Evolutionary conservation across 1,284 basidiomycete genomes (phyloP).

Genomic region (Mycosarcoma maydis): DNA sequence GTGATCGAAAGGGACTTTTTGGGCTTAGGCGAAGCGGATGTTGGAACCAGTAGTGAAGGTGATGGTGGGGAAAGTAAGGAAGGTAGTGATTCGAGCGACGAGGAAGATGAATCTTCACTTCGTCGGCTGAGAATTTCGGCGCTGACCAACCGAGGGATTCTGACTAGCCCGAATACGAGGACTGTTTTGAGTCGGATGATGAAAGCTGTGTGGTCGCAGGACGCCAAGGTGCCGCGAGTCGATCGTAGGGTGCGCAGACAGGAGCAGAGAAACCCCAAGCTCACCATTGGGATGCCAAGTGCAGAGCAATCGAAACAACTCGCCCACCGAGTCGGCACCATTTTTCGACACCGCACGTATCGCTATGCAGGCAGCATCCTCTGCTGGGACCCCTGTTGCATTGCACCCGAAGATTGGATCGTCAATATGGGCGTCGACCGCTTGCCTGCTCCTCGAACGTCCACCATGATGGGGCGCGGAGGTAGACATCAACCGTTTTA

Average conservation of each 20-base stretch:
- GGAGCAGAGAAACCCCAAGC: not conserved
- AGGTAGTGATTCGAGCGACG: slow-evolving; percentile 30
- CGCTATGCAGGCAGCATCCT: slow-evolving; percentile 42
- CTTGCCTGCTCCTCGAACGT: slow-evolving; percentile 36
- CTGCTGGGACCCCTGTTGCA: slow-evolving; percentile 46
- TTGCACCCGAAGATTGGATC: slow-evolving; percentile 50
- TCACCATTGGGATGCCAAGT: too few species aligned
- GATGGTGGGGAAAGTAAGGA: slow-evolving; percentile 8
- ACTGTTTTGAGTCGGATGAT: slow-evolving; percentile 24
- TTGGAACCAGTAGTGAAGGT: not conserved
- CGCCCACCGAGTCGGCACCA: slow-evolving; percentile 36
- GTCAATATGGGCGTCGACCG: slow-evolving; percentile 49
- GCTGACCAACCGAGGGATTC: not conserved
- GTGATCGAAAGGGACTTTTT: slow-evolving; percentile 30
- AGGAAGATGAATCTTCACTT: slow-evolving; percentile 11
- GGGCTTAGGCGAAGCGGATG: slow-evolving; percentile 3
- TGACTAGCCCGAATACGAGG: slow-evolving; percentile 11
- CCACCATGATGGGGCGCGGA: too few species aligned
- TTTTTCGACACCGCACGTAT: slow-evolving; percentile 52
- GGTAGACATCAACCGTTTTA: slow-evolving; percentile 46
- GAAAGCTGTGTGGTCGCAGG: slow-evolving; percentile 18
- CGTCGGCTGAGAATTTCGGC: not conserved
- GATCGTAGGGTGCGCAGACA: slow-evolving; percentile 7
- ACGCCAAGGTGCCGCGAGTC: slow-evolving; percentile 12
- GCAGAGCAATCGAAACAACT: slow-evolving; percentile 5